Base-by-base conservation (phyloP, 2,329 filamentous ascomycete genomes). In the Gyromitra esculenta region DNA sequence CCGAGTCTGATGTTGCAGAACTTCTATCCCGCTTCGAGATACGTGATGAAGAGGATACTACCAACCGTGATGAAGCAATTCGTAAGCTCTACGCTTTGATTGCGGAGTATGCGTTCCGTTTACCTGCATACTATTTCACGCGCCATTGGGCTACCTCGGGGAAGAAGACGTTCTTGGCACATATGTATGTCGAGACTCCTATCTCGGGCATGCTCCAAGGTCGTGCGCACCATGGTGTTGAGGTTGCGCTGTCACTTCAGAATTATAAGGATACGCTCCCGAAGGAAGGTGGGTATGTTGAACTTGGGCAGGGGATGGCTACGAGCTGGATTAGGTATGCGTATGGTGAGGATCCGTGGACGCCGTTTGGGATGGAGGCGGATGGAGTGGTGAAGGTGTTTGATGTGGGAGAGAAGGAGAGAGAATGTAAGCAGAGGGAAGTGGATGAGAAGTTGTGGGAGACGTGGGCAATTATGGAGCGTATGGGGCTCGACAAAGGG, bases 311-410 rank as follows among this genome's bases (percentile, higher is more conserved):
- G 41, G 50, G 54, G 35, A 59, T 74, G 35, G 70, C 48, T 0
- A 31, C 5, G 1, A 21, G 21, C 6, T 74, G 75, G 69, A 18
- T 62, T 5, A 57, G 11, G 13, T 77, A 65, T 64, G 63, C 63
- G n/a, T 74, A 69, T 57, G 56, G 75, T 11, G 43, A 65, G 39
- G 70, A 68, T n/a, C 75, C 75, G 25, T 76, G 68, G 73, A 13
- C 18, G 2, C 18, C 25, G 9, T 73, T 66, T 63, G 57, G 62
- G 13, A 5, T 2, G 2, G 57, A 13, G 35, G 31, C 37, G 21
- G 60, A 64, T 21, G 62, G 41, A 4, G 31, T 9, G 39, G 45
- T 76, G 25, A 62, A 60, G 43, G 68, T 73, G 7, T 76, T 59
- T 52, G 68, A 73, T 73, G 48, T 62, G 18, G 59, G 57, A 7